Evolutionary conservation across 1,139 yeast species (phyloP), one percentile per base, ranked within the genome.

Genomic region (Nakaseomyces sp.): DNA sequence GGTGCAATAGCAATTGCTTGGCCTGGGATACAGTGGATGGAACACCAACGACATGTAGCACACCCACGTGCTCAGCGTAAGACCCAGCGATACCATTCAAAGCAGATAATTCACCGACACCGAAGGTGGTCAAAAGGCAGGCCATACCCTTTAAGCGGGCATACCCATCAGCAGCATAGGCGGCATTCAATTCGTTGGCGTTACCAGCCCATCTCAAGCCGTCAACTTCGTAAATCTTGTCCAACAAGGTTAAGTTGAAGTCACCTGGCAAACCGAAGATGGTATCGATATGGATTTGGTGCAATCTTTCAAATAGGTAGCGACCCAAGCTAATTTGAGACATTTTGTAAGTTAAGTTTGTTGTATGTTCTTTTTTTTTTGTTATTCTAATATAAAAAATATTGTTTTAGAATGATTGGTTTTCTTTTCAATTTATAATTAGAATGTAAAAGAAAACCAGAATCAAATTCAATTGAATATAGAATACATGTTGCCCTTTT

Each of bases 51-150:
- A 86, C 77, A 64, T 85, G 95, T 47, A 86, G 70, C 16, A 85
- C 71, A 6, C 94, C 94, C 28, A 77, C 77, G 56, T 73, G 78
- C 61, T 86, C 95, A 33, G 88, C 81, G 62, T 73, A 81, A 2
- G 93, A 77, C 46, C 95, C 93, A 31, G 87, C 76, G 46, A 83
- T 71, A 38, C 94, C 95, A 64, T 85, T 86, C 48, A 85, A 63
- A 8, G 94, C 94, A 43, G 85, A 77, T 44, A 85, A 72, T 65
- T 85, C 95, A 45, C 95, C 95, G 33, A 86, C 95, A 42, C 95
- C 95, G 61, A 71, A 82, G 10, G 86, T 79, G 45, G 85, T 79
- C 47, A 79, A 68, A 45, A 79, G 52, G 48, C 76, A 74, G 37
- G 75, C 73, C 55, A 77, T 64, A 3, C 79, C 75, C 58, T 76